Evolutionary conservation across 179 eudicot species (phyloP), one percentile per base, ranked within the genome.

Genomic region (Amaranthus tricolor): DNA sequence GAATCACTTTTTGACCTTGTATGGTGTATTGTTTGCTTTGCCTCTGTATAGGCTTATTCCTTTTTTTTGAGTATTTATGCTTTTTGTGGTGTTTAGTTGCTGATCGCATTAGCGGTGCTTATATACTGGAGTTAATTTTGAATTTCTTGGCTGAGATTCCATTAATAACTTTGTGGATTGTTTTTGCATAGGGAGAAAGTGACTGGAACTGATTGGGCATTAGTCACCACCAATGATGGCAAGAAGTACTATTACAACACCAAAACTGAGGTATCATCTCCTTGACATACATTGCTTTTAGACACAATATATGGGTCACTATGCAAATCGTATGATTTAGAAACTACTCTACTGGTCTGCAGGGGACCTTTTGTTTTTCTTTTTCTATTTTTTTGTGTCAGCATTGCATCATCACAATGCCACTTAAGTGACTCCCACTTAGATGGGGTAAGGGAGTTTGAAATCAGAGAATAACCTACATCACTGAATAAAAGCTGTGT

Each of bases 161-260:
- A 0, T 68, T 55, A 8, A 20, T 9, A 31, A n/a, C 16, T 53
- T 14, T 1, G 50, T 44, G 20, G 14, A 45, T 71, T 56, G 53
- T 10, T 70, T 24, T 1, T 72, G 64, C 66, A 76, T 73, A 96
- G 99, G 98, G 97, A 94, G 86, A 96, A 89, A 86, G 84, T 94
- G 77, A 68, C 81, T 56, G 97, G 91, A 76, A 94, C 93, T 56
- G 97, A 96, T 81, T 96, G 99, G 99, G 87, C 85, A 24, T 71
- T 83, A 78, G 99, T 91, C 48, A 83, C 84, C 63, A 96, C 98
- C 59, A 91, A 94, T 84, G 98, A 96, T 82, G 97, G 98, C 64
- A 94, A 96, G 76, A 89, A 74, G 80, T 96, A 96, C 84, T 96
- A 91, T 80, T 89, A 91, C 86, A 94, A 94, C 84, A 76, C 87